A percentile compares a stretch with the other conserved stretches of the same genome.
Conservation (phyloP, 2,329 filamentous ascomycete species). For the Neocucurbitaria cava region DNA sequence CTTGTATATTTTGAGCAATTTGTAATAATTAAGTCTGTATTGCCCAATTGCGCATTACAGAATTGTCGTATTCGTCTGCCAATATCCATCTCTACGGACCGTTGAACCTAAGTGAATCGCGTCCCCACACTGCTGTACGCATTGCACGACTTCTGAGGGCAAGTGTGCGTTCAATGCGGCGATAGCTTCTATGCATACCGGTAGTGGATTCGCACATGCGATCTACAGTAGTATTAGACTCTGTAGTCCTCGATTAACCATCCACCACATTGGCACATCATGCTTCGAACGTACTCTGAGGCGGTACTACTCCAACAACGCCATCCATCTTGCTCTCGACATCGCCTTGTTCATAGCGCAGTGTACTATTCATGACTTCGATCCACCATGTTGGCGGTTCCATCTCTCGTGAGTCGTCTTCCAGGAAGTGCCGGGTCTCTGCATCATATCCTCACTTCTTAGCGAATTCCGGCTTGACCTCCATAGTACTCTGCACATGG, state of each 20-base stretch:
- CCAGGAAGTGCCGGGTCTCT: too few species aligned
- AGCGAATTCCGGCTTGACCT: constrained; percentile 80
- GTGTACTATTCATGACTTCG: not conserved
- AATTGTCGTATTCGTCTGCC: too few species aligned
- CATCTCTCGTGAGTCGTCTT: too few species aligned
- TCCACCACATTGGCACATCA: not conserved
- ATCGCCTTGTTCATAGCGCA: not conserved
- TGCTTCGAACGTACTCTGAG: not conserved
- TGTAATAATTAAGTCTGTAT: not conserved
- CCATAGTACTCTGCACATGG: constrained; percentile 87
- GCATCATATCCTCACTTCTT: constrained; percentile 27
- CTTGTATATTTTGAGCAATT: not conserved
- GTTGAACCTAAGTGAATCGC: too few species aligned
- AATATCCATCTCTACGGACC: too few species aligned
- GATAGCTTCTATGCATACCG: too few species aligned
- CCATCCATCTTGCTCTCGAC: not conserved
- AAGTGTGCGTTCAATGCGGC: too few species aligned
- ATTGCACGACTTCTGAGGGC: not conserved
- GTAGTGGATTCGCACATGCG: not conserved
- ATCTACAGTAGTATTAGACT: not conserved
- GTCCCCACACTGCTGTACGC: not conserved
- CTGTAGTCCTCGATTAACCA: not conserved
- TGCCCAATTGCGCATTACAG: not conserved
- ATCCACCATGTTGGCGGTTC: too few species aligned
- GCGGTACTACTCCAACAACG: not conserved